These are phyloP conservation scores for Thymus quinquecostatus DNA, from an alignment of 257 asterid species.

Conservation along the genomic window DNA sequence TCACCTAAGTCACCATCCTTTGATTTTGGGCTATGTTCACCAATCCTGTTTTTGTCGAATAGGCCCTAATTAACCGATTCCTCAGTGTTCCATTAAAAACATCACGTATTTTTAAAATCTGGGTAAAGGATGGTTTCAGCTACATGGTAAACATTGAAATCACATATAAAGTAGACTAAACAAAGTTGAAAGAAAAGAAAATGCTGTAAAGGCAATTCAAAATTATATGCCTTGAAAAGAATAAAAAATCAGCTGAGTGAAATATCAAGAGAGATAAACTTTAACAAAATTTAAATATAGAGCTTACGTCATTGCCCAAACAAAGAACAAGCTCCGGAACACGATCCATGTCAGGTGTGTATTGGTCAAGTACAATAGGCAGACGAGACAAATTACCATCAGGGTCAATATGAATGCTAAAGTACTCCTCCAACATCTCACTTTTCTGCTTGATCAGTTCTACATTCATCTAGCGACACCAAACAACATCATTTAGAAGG, in stretches of 20 bases:
- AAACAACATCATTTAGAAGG: slow-evolving; percentile 19
- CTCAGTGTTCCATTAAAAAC: too few species aligned
- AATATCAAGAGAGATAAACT: slow-evolving; percentile 12
- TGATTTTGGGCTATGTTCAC: too few species aligned
- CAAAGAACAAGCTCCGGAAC: slow-evolving; percentile 91
- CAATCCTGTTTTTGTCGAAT: too few species aligned
- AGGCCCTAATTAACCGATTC: too few species aligned
- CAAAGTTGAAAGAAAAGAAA: slow-evolving; percentile 7
- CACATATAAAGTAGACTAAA: background rate
- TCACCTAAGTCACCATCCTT: too few species aligned
- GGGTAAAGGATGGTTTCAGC: too few species aligned
- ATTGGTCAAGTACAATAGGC: slow-evolving; percentile 94
- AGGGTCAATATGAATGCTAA: slow-evolving; percentile 65
- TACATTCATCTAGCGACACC: slow-evolving; percentile 65
- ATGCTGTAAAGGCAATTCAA: background rate
- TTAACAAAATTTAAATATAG: slow-evolving; percentile 10
- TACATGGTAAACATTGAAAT: too few species aligned
- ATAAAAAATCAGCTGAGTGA: slow-evolving; percentile 8
- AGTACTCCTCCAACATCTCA: slow-evolving; percentile 89
- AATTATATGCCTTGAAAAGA: slow-evolving; percentile 1
- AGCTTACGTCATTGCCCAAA: slow-evolving; percentile 96
- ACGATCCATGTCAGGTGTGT: slow-evolving; percentile 97
- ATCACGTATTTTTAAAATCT: too few species aligned
- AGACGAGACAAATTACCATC: slow-evolving; percentile 80
- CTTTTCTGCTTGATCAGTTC: slow-evolving; percentile 72